A percentile compares a stretch with the other conserved stretches of the same genome.
phyloP scores from a whole-genome alignment of 2,329 filamentous ascomycete genomes.

The Exophiala sp. region DNA sequence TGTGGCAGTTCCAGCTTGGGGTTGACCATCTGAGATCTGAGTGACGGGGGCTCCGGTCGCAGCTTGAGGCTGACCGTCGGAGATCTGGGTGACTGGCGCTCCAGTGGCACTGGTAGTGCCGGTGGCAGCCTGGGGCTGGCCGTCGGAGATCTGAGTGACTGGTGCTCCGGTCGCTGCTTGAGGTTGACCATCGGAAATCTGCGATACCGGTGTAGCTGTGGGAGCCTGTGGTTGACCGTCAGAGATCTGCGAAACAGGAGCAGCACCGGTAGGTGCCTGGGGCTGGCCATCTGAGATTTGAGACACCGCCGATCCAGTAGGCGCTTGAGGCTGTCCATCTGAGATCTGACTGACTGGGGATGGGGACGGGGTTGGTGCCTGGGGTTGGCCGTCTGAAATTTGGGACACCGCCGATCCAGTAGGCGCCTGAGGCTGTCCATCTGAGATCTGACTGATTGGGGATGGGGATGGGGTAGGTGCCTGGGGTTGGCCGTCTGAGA shows the following conservation, averaged over 20 bases:
- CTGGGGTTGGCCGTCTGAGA: constrained; percentile 33
- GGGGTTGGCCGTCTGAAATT: constrained; percentile 33
- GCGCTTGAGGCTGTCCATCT: constrained; percentile 23
- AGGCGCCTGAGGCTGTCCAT: constrained; percentile 22
- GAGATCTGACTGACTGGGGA: constrained; percentile 18
- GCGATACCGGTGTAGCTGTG: constrained; percentile 28
- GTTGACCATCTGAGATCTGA: constrained; percentile 25
- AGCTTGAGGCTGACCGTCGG: constrained; percentile 48
- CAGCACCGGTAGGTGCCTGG: constrained; percentile 26
- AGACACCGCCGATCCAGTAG: constrained; percentile 17
- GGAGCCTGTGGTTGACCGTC: constrained; percentile 23
- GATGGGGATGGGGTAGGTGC: constrained; percentile 26
- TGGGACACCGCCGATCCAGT: constrained; percentile 25
- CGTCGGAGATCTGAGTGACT: constrained; percentile 20
- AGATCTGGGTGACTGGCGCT: constrained; percentile 35
- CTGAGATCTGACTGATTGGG: constrained; percentile 19
- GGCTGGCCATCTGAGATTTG: constrained; percentile 34
- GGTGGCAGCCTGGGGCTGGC: constrained; percentile 35
- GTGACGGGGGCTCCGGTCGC: constrained; percentile 2
- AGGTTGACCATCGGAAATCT: constrained; percentile 48
- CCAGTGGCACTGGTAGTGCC: background rate
- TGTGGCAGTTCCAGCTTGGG: too few species aligned
- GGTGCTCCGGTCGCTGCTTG: constrained; percentile 31
- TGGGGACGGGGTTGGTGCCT: constrained; percentile 29
- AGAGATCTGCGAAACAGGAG: constrained; percentile 8